Base-by-base conservation (phyloP, 768 basidiomycete species). In the Russula ochroleuca region DNA sequence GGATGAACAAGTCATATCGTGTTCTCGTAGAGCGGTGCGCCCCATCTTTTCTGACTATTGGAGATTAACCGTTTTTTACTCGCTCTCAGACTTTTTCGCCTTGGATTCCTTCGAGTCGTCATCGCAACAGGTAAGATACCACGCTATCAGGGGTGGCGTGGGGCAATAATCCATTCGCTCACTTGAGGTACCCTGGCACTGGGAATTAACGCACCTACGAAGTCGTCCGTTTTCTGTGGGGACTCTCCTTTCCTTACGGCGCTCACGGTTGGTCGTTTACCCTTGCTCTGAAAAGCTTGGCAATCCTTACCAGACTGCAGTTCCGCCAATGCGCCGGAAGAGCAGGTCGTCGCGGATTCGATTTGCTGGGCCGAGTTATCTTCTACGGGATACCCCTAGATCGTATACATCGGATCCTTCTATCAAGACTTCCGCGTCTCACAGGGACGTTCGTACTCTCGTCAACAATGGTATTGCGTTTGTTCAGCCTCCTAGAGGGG, bases 261-360 rank as follows among this genome's bases (percentile, higher is more conserved):
- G 1, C 78, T 87, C 9, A 83, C 81, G 80, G 83, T 83, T 69
- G 2, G 78, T 69, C n/a, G 7, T 41, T 28, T 48, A 15, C 43
- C n/a, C 45, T 23, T 21, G 21, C 38, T 23, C n/a, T 47, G n/a
- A 15, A 52, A 38, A 21, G 25, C 11, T 31, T 57, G 35, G 2
- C 11, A 31, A 17, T 63, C 57, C 61, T 54, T 53, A 60, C 58
- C 59, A 67, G 65, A 64, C 33, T 38, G 38, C 67, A 86, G 85
- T 89, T 85, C 70, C 83, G 88, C 13, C 87, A 89, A 78, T 87
- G 86, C 63, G 81, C 85, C 50, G 88, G 88, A 60, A 80, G 87
- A 71, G 87, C 87, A 45, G 87, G 88, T 62, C 81, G 88, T 48
- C 80, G 88, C 69, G 88, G 87, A 2, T 88, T 79, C 63, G 87